Base-by-base conservation (phyloP, 2,329 filamentous ascomycete species). In the Monascus ruber region DNA sequence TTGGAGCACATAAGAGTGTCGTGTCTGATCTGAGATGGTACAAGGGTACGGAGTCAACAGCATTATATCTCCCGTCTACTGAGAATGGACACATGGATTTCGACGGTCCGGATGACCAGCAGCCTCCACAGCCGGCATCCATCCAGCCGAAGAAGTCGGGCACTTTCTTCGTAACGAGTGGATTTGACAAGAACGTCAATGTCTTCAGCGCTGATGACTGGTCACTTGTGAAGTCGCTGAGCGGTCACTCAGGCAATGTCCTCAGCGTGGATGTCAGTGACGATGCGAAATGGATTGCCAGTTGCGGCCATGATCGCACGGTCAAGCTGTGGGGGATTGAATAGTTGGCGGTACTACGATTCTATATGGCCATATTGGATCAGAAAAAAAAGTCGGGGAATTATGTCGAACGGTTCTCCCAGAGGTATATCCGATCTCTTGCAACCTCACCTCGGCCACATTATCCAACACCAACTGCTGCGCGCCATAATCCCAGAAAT, bases 171-270 rank as follows among this genome's bases (percentile, higher is more conserved):
- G 81, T 95, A 3, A 87, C 81, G 3, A 79, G 81, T 50, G 91
- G 91, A 0, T 96, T 96, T 56, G 91, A 98, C 66, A 86, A 84
- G 60, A 89, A 87, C 51, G 83, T 98, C 63, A 94, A 95, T 58
- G 75, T 98, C 49, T 96, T 93, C 64, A 94, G 87, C 5, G 87
- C 87, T 2, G 91, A 98, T 59, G 89, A 98, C 64, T 98, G 91
- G 88, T 81, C 84, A 1, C 66, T 94, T 42, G 79, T 88, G 44
- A 93, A 94, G 64, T 85, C 81, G 10, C 68, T 98, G 42, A 85
- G 81, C 51, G 91, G 88, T 0, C 91, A 98, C 62, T 86, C 87
- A 1, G 88, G 86, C 2, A 91, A 93, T 32, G 88, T 98, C 7
- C 77, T 93, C 38, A 93, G 86, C 50, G 83, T 86, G 8, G 91